Evolutionary conservation across 768 basidiomycete genomes (phyloP).

Genomic region (Gloeophyllum trabeum): DNA sequence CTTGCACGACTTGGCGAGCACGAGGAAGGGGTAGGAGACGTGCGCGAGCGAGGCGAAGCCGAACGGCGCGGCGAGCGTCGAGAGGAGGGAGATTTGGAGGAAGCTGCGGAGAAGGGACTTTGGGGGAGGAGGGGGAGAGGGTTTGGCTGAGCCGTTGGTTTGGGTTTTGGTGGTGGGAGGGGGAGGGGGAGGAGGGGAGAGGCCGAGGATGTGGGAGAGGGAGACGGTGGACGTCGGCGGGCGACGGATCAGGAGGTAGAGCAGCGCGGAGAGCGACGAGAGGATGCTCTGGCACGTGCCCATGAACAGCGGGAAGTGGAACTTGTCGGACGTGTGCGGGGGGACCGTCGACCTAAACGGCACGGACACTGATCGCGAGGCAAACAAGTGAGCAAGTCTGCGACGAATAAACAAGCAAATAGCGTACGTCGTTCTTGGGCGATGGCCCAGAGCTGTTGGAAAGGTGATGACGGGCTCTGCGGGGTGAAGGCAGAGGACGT

Average conservation of each 20-base stretch:
- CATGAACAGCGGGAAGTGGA: conserved; percentile 78
- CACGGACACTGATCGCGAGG: conserved; percentile 55
- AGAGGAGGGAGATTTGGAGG: conserved; percentile 77
- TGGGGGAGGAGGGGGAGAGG: not conserved
- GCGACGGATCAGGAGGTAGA: conserved; percentile 59
- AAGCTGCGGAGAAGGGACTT: conserved; percentile 54
- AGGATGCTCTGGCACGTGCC: conserved; percentile 78
- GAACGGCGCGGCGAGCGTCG: conserved; percentile 88
- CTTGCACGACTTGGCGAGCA: conserved; percentile 97
- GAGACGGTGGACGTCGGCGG: conserved; percentile 42
- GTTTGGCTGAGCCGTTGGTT: conserved; percentile 12
- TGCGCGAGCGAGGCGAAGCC: conserved; percentile 92
- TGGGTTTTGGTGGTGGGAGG: conserved; percentile 13
- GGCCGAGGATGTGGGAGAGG: conserved; percentile 48
- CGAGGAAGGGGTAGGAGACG: conserved; percentile 98
- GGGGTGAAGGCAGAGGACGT: conserved; percentile 17
- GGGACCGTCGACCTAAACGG: conserved; percentile 70
- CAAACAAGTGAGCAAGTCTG: not conserved
- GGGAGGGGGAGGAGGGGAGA: conserved; percentile 23
- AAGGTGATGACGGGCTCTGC: not conserved
- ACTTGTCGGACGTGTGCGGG: conserved; percentile 53
- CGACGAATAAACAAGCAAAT: not conserved
- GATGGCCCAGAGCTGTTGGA: conserved; percentile 73
- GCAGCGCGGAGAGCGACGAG: conserved; percentile 64
- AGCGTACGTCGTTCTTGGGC: conserved; percentile 85